Evolutionary conservation across 495 filamentous ascomycete species (phyloP).

Genomic region (Penicillium roqueforti): DNA sequence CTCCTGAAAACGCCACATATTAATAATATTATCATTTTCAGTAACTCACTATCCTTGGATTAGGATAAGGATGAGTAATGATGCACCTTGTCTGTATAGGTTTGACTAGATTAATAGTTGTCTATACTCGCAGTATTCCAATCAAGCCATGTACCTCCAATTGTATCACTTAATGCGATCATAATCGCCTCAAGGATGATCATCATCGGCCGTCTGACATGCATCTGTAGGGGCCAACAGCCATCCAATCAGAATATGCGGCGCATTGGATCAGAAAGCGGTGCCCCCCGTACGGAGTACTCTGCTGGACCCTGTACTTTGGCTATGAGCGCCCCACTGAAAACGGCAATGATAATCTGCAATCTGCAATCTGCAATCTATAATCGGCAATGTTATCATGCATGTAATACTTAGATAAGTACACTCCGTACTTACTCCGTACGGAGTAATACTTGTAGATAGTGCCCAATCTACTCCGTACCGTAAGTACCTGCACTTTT

Average conservation of each 20-base stretch:
- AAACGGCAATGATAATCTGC: not conserved
- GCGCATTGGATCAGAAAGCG: not conserved
- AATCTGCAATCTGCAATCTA: not conserved
- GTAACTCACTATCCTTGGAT: too few species aligned
- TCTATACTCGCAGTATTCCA: not conserved
- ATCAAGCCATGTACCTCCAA: not conserved
- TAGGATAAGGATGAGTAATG: not conserved
- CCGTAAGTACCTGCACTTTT: too few species aligned
- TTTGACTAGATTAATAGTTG: not conserved
- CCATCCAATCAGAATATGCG: slow-evolving; percentile 8
- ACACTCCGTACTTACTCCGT: too few species aligned
- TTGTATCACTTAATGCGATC: slow-evolving; percentile 1
- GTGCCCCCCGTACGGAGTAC: not conserved
- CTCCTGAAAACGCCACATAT: slow-evolving; percentile 18
- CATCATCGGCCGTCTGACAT: slow-evolving; percentile 30
- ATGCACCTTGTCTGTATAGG: not conserved
- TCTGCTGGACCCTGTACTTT: not conserved
- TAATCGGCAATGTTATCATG: not conserved
- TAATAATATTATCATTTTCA: not conserved
- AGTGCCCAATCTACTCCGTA: too few species aligned
- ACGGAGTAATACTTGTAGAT: too few species aligned
- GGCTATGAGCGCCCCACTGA: not conserved
- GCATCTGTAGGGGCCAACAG: slow-evolving; percentile 12
- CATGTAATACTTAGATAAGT: not conserved
- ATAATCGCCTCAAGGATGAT: slow-evolving; percentile 13